These are phyloP conservation scores for Tulasnella sp. DNA, from an alignment of 768 basidiomycete species.

Conservation along the genomic window DNA sequence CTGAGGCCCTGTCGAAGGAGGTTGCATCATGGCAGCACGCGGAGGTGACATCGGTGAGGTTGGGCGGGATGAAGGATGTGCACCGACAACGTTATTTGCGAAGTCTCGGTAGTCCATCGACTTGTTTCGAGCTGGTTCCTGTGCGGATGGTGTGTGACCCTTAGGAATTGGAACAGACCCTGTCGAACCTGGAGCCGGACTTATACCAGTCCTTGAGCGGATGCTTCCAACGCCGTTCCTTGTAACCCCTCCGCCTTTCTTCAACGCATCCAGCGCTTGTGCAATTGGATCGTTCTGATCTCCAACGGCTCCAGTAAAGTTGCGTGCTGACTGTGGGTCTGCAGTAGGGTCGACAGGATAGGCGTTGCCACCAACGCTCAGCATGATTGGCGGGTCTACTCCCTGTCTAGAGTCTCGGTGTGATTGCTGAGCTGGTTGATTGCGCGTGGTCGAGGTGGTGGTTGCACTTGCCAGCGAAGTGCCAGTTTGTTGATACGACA, in stretches of 20 bases:
- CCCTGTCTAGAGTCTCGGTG: background rate
- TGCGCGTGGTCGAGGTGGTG: background rate
- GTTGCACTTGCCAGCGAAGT: background rate
- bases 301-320: constrained; percentile 32
- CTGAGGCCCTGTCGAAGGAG: constrained; percentile 47
- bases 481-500: constrained; percentile 10
- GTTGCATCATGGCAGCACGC: constrained; percentile 72
- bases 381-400: constrained; percentile 57
- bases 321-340: constrained; percentile 52
- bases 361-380: constrained; percentile 64
- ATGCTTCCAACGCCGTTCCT: constrained; percentile 33
- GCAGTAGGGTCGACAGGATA: constrained; percentile 63
- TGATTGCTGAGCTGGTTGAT: background rate
- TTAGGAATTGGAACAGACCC: constrained; percentile 40
- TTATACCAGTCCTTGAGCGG: constrained; percentile 30
- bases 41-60: constrained; percentile 57
- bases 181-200: constrained; percentile 34
- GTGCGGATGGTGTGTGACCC: constrained; percentile 23
- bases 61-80: constrained; percentile 70
- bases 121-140: constrained; percentile 19
- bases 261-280: constrained; percentile 41
- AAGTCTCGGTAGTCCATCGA: constrained; percentile 66
- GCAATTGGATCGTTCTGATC: constrained; percentile 45
- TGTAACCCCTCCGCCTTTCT: constrained; percentile 31
- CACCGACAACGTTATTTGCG: constrained; percentile 75